Base-by-base conservation (phyloP, 2,329 filamentous ascomycete species). In the Rhynchosporium agropyri region DNA sequence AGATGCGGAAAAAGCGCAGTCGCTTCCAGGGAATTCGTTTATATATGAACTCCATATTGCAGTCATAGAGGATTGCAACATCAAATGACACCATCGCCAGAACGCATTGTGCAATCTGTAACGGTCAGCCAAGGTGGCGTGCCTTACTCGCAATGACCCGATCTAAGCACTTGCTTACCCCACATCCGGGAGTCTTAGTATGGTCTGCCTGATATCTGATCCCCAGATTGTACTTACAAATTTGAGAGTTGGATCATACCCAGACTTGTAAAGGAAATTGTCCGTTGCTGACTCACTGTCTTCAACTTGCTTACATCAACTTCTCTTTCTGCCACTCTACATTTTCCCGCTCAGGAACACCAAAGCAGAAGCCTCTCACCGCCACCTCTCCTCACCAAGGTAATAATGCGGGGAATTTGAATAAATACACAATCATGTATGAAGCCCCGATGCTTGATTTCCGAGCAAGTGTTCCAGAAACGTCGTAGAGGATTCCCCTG, bases 61-160 rank as follows among this genome's bases (percentile, higher is more conserved):
- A 33, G 42, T 36, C 48, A 50, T 26, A 38, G 43, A 45, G 38
- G 20, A 56, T 61, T 48, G 51, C 50, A 61, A 38, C 15, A 54
- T 3, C 15, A 45, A 28, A 61, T 63, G 61, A 43, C 48, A 63
- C 48, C 61, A 63, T 63, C 49, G 28, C 45, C 29, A 29, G 12
- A 45, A 28, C 28, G 38, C 60, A 63, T 63, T 42, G 46, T 63
- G 61, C 55, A 58, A 59, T 53, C 46, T 31, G 45, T 49, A 53
- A 33, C 31, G 9, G 40, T 60, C 46, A 38, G 60, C 54, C 51
- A 61, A 42, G 36, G 43, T 62, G 29, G 12, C 53, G 29, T 36
- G 38, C 38, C 36, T 29, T 42, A 42, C 28, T 43, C 28, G 43
- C 12, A 53, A n/a, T 15, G 51, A 54, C 36, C 20, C 38, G 33